Evolutionary conservation across 768 basidiomycete species (phyloP).

Genomic region (Rubroboletus satanas): DNA sequence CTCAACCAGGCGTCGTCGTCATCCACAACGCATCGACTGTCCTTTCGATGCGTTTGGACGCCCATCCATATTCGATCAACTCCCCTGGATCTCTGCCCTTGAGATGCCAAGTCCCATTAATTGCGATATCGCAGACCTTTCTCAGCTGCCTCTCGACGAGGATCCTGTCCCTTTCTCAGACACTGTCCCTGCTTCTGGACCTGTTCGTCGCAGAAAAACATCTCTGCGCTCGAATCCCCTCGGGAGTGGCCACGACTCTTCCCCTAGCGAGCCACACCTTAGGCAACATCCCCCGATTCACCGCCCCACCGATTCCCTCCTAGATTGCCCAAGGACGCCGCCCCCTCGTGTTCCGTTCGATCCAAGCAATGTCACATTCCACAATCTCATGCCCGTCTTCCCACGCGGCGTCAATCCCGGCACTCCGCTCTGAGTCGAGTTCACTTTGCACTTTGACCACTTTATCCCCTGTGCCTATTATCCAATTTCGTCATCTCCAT

Average conservation of each 20-base stretch:
- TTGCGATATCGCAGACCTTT: constrained; percentile 65
- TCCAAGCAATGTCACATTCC: constrained; percentile 49
- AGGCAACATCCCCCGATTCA: constrained; percentile 26
- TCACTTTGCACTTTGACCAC: neutral
- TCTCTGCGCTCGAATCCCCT: constrained; percentile 50
- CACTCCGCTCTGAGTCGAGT: constrained; percentile 11
- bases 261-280: constrained; percentile 11
- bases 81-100: constrained; percentile 65
- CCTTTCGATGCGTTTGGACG: constrained; percentile 34
- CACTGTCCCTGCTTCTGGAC: constrained; percentile 38
- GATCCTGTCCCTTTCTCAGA: constrained; percentile 20
- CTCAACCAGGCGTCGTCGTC: constrained; percentile 41
- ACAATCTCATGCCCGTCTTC: constrained; percentile 61
- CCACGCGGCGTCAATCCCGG: constrained; percentile 25
- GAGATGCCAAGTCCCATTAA: constrained; percentile 44
- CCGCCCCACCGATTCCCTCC: constrained; percentile 24
- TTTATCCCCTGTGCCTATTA: constrained; percentile 2
- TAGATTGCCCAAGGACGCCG: constrained; percentile 30
- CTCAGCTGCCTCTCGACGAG: constrained; percentile 43
- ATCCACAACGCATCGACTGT: constrained; percentile 40
- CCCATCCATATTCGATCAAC: constrained; percentile 49
- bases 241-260: constrained; percentile 23
- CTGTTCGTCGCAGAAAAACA: constrained; percentile 56
- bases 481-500: constrained; percentile 14
- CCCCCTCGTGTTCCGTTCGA: constrained; percentile 38